Evolutionary conservation across 2,329 filamentous ascomycete species (phyloP).

Genomic region (Aspergillus texensis): DNA sequence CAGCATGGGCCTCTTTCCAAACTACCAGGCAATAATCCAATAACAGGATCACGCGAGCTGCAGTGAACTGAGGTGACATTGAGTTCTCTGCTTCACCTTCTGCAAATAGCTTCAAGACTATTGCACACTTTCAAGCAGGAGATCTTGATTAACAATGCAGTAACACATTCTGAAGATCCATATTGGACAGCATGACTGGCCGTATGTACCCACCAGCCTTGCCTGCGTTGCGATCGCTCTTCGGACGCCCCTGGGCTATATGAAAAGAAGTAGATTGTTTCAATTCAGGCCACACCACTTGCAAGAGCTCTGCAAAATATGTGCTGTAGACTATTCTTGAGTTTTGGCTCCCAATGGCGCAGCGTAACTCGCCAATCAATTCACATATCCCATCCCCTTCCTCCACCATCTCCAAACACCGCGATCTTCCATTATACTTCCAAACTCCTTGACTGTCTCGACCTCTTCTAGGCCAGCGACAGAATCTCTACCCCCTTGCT

Average conservation of each 20-base stretch:
- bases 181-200: not conserved
- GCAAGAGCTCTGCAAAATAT: not conserved
- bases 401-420: conserved; percentile 69
- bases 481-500: not conserved
- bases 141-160: not conserved
- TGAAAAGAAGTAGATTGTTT: not conserved
- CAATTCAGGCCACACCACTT: not conserved
- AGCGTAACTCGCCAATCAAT: conserved; percentile 10
- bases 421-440: conserved; percentile 60
- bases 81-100: not conserved
- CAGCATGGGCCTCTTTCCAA: conserved; percentile 15
- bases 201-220: not conserved
- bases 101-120: not conserved
- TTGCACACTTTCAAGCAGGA: too few relatives aligned
- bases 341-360: not conserved
- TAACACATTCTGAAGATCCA: not conserved
- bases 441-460: conserved; percentile 67
- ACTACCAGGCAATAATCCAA: conserved; percentile 21
- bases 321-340: not conserved
- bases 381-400: conserved; percentile 61
- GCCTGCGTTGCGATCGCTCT: not conserved
- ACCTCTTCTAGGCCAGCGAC: conserved; percentile 56
- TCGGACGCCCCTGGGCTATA: not conserved
- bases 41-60: conserved; percentile 5
- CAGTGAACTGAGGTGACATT: not conserved